Conservation (phyloP, 179 eudicot species). For the Gypsophila paniculata region DNA sequence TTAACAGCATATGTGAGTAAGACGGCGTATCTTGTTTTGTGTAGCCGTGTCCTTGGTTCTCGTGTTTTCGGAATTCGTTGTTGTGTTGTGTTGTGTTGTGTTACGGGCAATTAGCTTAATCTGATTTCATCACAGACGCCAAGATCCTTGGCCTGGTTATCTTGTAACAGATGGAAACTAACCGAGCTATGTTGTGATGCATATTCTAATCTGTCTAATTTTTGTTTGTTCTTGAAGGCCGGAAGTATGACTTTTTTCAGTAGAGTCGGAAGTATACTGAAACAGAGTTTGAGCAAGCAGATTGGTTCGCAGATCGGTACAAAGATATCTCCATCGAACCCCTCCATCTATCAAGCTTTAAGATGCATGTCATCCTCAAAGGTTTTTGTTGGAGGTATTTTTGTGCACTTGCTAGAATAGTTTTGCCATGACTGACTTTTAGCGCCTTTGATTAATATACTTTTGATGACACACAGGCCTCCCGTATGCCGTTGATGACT, state of each 20-base stretch:
- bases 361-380: slow-evolving; percentile 73
- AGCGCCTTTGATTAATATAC: background rate
- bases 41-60: too few relatives aligned
- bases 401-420: background rate
- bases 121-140: too few relatives aligned
- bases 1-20: too few relatives aligned
- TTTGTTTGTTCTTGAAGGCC: slow-evolving; percentile 23
- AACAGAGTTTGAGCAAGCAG: slow-evolving; percentile 45
- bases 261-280: slow-evolving; percentile 48
- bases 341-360: slow-evolving; percentile 58
- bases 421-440: background rate
- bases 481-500: slow-evolving; percentile 22
- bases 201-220: background rate
- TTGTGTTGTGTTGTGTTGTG: too few relatives aligned
- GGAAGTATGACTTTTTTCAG: slow-evolving; percentile 56
- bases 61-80: too few relatives aligned
- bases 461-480: slow-evolving; percentile 19
- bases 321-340: slow-evolving; percentile 38
- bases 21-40: too few relatives aligned
- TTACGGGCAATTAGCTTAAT: too few relatives aligned
- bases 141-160: background rate
- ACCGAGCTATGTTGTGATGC: background rate
- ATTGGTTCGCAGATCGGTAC: slow-evolving; percentile 26
- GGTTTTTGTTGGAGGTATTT: slow-evolving; percentile 69
- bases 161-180: background rate